phyloP scores from a whole-genome alignment of 208 protist genomes.

The Jaenimonas drosophilae region DNA sequence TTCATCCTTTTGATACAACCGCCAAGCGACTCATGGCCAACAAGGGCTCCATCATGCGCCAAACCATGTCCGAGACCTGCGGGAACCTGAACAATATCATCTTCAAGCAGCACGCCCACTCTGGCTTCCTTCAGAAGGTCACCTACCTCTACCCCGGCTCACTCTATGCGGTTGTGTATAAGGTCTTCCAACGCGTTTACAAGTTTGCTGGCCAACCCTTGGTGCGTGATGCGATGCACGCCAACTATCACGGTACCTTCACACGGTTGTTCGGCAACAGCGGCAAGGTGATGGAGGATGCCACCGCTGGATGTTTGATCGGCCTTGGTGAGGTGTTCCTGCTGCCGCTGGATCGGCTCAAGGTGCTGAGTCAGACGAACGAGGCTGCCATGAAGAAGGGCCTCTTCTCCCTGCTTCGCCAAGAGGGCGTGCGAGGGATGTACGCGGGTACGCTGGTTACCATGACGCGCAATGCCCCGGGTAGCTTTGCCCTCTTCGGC shows the following conservation, averaged over 20 bases:
- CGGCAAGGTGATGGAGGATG: conserved; percentile 64
- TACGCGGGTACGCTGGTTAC: conserved; percentile 81
- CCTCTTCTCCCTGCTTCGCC: conserved; percentile 49
- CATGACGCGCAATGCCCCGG: conserved; percentile 81
- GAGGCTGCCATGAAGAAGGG: conserved; percentile 54
- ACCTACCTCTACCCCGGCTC: conserved; percentile 86
- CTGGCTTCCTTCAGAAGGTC: conserved; percentile 40
- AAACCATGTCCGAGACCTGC: conserved; percentile 23
- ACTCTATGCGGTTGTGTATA: conserved; percentile 82
- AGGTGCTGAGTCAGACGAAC: conserved; percentile 89
- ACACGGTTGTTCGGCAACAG: conserved; percentile 36
- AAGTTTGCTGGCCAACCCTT: conserved; percentile 89
- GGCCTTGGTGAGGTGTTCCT: conserved; percentile 84
- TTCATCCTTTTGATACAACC: conserved; percentile 87
- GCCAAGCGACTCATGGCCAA: conserved; percentile 86
- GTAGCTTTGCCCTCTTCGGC: conserved; percentile 88
- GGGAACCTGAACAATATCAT: conserved; percentile 67
- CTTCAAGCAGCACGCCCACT: conserved; percentile 65
- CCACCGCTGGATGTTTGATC: conserved; percentile 74
- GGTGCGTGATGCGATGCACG: conserved; percentile 57
- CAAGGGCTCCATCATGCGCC: conserved; percentile 35
- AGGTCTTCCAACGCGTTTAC: conserved; percentile 88
- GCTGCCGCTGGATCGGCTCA: conserved; percentile 85
- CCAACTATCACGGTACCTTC: conserved; percentile 30
- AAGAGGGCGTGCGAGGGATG: conserved; percentile 76